phyloP scores from a whole-genome alignment of 1,284 basidiomycete species.

The Fistulinella cinereoalba region DNA sequence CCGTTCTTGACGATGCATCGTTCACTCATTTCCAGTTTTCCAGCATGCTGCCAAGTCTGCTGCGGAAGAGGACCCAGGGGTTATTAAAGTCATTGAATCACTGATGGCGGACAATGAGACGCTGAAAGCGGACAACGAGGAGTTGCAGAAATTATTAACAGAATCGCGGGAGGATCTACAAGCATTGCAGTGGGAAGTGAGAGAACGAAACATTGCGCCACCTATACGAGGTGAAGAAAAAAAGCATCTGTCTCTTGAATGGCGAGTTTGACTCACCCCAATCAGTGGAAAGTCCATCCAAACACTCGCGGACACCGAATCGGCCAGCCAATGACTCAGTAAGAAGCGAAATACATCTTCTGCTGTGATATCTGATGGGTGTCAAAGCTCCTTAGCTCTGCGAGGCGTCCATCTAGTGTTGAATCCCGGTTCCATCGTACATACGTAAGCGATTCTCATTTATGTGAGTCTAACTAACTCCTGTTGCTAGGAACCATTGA shows the following conservation, averaged over 20 bases:
- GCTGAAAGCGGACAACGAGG: constrained; percentile 76
- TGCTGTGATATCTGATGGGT: constrained; percentile 9
- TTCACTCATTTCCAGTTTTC: constrained; percentile 14
- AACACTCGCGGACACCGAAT: constrained; percentile 41
- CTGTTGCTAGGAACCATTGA: constrained; percentile 50
- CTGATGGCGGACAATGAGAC: constrained; percentile 82
- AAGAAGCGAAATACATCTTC: constrained; percentile 14
- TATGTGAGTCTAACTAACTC: constrained; percentile 8
- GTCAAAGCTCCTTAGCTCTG: constrained; percentile 22
- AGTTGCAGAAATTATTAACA: constrained; percentile 68
- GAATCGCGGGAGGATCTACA: constrained; percentile 78
- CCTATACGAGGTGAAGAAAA: constrained; percentile 38
- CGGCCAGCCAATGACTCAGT: constrained; percentile 40
- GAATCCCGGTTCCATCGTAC: constrained; percentile 35
- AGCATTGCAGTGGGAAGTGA: constrained; percentile 66
- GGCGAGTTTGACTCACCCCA: constrained; percentile 17
- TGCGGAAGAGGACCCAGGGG: constrained; percentile 51
- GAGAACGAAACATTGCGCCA: constrained; percentile 59
- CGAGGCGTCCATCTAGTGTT: constrained; percentile 32
- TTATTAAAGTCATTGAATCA: constrained; percentile 71
- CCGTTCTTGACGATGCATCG: neutral
- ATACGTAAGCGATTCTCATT: constrained; percentile 39
- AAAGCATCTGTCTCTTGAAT: neutral
- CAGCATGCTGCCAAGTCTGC: constrained; percentile 46
- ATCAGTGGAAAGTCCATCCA: constrained; percentile 39